A percentile compares a stretch with the other conserved stretches of the same genome.
Conservation (phyloP, 176 grass and related monocot genomes). For the Secale cereale region DNA sequence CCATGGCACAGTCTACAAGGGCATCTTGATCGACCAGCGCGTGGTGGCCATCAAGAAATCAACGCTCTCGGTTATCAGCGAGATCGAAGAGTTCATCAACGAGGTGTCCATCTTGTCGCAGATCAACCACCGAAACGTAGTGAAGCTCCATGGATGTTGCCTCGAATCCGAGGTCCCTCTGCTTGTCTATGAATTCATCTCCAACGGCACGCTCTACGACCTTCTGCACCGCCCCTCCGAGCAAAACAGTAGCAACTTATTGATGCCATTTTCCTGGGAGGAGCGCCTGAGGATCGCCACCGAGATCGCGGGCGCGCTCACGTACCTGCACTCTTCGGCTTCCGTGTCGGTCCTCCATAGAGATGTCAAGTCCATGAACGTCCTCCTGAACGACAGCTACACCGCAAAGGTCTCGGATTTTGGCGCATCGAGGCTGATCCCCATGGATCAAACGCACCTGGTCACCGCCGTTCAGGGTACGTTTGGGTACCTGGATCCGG, state of each 20-base stretch:
- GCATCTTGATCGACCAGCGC: conserved; percentile 14
- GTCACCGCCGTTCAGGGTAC: neutral
- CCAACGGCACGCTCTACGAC: conserved; percentile 29
- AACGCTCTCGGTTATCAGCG: neutral
- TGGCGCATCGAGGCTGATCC: neutral
- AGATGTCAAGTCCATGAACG: conserved; percentile 29
- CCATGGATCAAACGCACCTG: conserved; percentile 26
- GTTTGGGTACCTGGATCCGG: conserved; percentile 16
- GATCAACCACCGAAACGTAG: conserved; percentile 24
- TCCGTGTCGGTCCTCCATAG: conserved; percentile 13
- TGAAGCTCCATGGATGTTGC: conserved; percentile 30
- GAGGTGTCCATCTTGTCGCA: conserved; percentile 25
- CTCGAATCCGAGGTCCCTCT: conserved; percentile 13
- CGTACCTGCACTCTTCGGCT: conserved; percentile 10
- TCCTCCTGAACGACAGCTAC: conserved; percentile 20
- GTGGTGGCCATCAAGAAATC: conserved; percentile 32
- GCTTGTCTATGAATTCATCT: conserved; percentile 25
- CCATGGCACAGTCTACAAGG: conserved; percentile 24
- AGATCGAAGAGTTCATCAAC: conserved; percentile 17
- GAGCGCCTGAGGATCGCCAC: neutral
- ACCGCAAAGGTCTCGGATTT: conserved; percentile 22
- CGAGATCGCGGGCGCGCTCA: neutral
- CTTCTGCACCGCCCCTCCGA: neutral
- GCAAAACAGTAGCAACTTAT: neutral
- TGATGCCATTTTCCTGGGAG: neutral